phyloP scores from a whole-genome alignment of 192 early-diverging fungal species.

The Coemansia sp. region DNA sequence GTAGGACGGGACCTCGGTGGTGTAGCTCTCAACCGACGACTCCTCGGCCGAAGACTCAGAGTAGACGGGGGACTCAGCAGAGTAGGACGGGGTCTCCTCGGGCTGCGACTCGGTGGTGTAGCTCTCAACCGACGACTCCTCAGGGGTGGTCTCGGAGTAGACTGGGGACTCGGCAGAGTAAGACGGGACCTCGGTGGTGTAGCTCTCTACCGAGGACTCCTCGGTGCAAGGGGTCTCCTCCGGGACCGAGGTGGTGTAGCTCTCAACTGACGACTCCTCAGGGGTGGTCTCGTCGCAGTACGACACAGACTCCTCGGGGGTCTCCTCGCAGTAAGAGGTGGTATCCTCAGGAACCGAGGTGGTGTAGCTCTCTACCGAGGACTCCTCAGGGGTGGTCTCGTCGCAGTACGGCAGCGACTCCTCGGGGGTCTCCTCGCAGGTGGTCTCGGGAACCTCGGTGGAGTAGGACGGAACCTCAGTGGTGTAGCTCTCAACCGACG shows the following conservation, averaged over 20 bases:
- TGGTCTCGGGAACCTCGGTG: not conserved
- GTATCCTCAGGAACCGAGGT: constrained; percentile 3
- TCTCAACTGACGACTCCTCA: constrained; percentile 13
- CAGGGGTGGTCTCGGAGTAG: not conserved
- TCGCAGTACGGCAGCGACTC: not conserved
- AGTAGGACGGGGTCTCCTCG: too few relatives aligned
- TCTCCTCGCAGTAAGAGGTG: constrained; percentile 11
- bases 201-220: not conserved
- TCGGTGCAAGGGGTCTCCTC: constrained; percentile 5
- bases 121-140: constrained; percentile 1
- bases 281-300: not conserved
- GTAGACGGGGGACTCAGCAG: too few relatives aligned
- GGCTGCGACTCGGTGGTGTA: not conserved
- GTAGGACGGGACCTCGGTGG: not conserved
- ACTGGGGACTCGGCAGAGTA: not conserved
- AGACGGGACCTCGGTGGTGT: too few relatives aligned
- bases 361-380: constrained; percentile 1
- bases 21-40: constrained; percentile 1
- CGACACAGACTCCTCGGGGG: constrained; percentile 8
- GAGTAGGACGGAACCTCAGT: not conserved
- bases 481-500: constrained; percentile 22
- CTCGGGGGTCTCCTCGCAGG: constrained; percentile 1
- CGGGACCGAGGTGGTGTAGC: constrained; percentile 7
- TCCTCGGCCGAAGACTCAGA: too few relatives aligned
- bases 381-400: constrained; percentile 8